Conservation (phyloP, 345 rosid species). For the Melastoma malabathricum region DNA sequence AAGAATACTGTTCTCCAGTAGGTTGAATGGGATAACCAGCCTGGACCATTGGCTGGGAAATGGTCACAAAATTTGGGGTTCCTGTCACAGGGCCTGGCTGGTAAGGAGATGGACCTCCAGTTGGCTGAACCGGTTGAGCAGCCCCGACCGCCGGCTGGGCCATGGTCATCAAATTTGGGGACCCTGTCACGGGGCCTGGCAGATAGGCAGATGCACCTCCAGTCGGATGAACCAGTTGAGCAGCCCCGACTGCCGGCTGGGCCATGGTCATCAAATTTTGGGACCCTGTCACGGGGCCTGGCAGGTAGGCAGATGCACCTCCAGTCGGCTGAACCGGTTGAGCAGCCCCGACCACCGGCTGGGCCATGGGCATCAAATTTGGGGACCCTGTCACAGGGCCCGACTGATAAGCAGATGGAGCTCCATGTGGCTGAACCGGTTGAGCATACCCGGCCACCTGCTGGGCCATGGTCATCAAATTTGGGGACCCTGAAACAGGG, state of each 20-base stretch:
- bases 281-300: too few relatives aligned
- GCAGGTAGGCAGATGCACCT: too few relatives aligned
- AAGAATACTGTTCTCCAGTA: conserved; percentile 40
- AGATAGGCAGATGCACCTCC: too few relatives aligned
- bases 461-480: too few relatives aligned
- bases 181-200: too few relatives aligned
- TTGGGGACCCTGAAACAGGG: too few relatives aligned
- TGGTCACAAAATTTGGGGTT: too few relatives aligned
- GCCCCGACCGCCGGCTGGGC: conserved; percentile 11
- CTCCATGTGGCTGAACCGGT: conserved; percentile 33
- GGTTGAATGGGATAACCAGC: conserved; percentile 20
- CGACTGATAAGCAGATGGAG: conserved; percentile 37
- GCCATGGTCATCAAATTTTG: conserved; percentile 16
- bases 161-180: too few relatives aligned
- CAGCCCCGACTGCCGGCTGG: too few relatives aligned
- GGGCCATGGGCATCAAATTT: too few relatives aligned
- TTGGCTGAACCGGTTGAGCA: conserved; percentile 23
- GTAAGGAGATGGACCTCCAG: conserved; percentile 42
- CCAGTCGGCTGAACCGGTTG: conserved; percentile 29
- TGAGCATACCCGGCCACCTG: conserved; percentile 15
- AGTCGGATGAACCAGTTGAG: too few relatives aligned
- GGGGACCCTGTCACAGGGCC: too few relatives aligned
- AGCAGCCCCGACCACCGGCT: conserved; percentile 13
- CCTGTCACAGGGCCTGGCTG: conserved; percentile 11
- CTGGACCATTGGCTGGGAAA: conserved; percentile 8